These are phyloP conservation scores for Rugiboletus extremiorientalis DNA, from an alignment of 1,284 basidiomycete species.

Conservation along the genomic window DNA sequence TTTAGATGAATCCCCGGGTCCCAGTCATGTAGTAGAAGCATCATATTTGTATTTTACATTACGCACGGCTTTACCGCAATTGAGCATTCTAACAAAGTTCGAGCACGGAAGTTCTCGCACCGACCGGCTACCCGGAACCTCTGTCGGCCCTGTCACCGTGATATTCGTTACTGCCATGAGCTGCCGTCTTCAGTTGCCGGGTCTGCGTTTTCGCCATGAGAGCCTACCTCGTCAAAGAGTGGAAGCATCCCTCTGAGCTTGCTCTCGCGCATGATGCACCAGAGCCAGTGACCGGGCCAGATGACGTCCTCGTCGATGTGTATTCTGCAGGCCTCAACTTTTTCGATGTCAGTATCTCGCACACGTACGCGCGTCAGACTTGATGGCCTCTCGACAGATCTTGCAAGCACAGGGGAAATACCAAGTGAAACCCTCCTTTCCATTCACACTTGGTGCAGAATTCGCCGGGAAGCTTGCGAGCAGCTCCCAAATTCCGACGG, in stretches of 20 bases:
- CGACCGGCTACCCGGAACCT: neutral
- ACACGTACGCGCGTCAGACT: neutral
- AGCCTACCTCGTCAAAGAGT: constrained; percentile 73
- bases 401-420: constrained; percentile 88
- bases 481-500: constrained; percentile 79
- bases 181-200: too few species aligned
- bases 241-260: constrained; percentile 75
- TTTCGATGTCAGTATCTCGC: constrained; percentile 58
- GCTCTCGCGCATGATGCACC: constrained; percentile 56
- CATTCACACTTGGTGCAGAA: constrained; percentile 84
- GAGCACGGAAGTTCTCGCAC: neutral
- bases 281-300: constrained; percentile 52
- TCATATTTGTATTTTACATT: constrained; percentile 37
- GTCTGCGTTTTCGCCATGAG: constrained; percentile 54
- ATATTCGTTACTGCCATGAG: too few species aligned
- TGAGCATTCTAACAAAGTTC: constrained; percentile 2
- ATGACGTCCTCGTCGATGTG: constrained; percentile 81
- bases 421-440: constrained; percentile 80
- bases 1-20: constrained; percentile 18
- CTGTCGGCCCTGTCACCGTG: neutral
- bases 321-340: constrained; percentile 79
- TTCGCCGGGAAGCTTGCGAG: constrained; percentile 80
- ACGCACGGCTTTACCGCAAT: constrained; percentile 18
- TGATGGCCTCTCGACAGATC: constrained; percentile 47
- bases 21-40: constrained; percentile 32